Evolutionary conservation across 345 rosid species (phyloP), one percentile per base, ranked within the genome.

Genomic region (Kernera saxatilis): DNA sequence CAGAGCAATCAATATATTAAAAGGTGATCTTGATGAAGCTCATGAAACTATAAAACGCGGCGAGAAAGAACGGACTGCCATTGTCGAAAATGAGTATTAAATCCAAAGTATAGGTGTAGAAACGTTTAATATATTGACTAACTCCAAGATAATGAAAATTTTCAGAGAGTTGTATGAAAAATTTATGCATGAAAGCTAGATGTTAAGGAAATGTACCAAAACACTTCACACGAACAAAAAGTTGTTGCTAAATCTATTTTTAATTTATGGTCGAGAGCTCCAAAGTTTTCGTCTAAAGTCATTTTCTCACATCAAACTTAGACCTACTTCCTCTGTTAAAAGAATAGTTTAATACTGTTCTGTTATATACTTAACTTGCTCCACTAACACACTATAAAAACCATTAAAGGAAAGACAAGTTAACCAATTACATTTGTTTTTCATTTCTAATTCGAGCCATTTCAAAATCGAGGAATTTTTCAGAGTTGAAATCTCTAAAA

Each of bases 11-110:
- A 68, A 88, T 72, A 49, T 35, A 8, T 8, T 22, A 59, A 25
- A 21, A 83, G 81, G 84, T n/a, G 99, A 94, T 73, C 88, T 94
- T 68, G 93, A 87, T 54, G 67, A 85, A 70, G 88, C 97, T 55
- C 93, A 84, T 1, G 99, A 89, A 75, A 81, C 78, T 44, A 75
- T 88, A 55, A 94, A 88, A 76, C 89, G 87, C 6, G 89, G 88
- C 8, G 99, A 91, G 81, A 89, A 89, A 76, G 99, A 94, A 77
- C 83, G 85, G 75, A 81, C 90, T 71, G 78, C 89, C 61, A 83
- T 91, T 17, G 80, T 88, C 36, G 99, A 89, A 77, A 88, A 78
- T 58, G n/a, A 35, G 19, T 36, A 18, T 9, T 3, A 32, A 37
- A 61, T 62, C 29, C 35, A 33, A n/a, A 41, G 30, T 27, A 29